Evolutionary conservation across 2,329 filamentous ascomycete species (phyloP), one percentile per base, ranked within the genome.

Genomic region (Mycosphaerella sp.): DNA sequence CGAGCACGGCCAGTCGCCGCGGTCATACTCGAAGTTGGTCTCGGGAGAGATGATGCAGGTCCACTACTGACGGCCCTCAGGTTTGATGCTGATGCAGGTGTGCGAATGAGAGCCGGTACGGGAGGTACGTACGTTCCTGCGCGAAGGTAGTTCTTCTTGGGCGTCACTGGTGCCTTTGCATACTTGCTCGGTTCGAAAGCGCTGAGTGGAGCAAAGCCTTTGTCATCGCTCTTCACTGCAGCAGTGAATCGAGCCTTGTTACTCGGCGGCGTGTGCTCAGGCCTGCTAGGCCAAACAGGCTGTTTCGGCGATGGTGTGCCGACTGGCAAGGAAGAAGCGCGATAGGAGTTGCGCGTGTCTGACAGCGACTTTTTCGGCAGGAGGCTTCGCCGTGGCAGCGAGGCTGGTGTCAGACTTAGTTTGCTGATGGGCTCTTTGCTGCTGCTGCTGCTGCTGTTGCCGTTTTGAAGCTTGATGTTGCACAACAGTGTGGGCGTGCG

Each of bases 401-500:
- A 56, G 25, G 51, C 52, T 14, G 55, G 49, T 10, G 48, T 52
- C 5, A 59, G 56, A 4, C 46, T 28, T 2, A 57, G 42, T 21
- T 51, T 50, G 34, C 47, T 54, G 14, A 47, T 52, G 13, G 48
- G 41, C 25, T 50, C 30, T 25, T 55, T 50, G 8, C 55, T n/a
- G 30, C 13, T 55, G 18, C 13, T 55, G 18, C 21, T 21, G 21
- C 21, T 21, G 21, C 41, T 56, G 49, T 52, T 55, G 25, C 41
- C 51, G 16, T 42, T 54, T 37, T 56, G 45, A 8, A 56, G 50
- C 49, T 64, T 65, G 46, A 53, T 56, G 53, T 60, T 60, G 21
- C 41, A 59, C 9, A 66, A 49, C 1, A 59, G 60, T 14, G 64
- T 65, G 7, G 78, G 74, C 8, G 75, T 78, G 4, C 68, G 61